Evolutionary conservation across 2,329 filamentous ascomycete genomes (phyloP).

Genomic region (Diaporthe sp.): DNA sequence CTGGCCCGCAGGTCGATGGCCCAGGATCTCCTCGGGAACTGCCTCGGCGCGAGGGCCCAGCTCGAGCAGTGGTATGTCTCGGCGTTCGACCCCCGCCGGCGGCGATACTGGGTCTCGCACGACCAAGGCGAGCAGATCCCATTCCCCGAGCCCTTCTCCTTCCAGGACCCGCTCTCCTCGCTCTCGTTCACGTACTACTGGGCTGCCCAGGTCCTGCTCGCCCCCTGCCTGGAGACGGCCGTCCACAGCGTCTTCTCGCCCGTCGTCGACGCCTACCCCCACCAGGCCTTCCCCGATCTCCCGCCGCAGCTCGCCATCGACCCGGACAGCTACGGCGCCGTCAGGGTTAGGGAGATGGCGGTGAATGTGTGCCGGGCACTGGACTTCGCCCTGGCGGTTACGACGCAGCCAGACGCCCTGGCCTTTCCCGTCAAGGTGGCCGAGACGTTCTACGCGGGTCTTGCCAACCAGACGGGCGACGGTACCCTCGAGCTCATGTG

Average conservation of each 20-base stretch:
- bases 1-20: slow-evolving; percentile 55
- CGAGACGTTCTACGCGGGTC: slow-evolving; percentile 51
- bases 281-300: slow-evolving; percentile 51
- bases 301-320: slow-evolving; percentile 53
- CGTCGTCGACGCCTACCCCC: slow-evolving; percentile 51
- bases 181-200: slow-evolving; percentile 65
- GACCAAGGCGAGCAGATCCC: slow-evolving; percentile 49
- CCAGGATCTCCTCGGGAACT: slow-evolving; percentile 59
- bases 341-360: slow-evolving; percentile 59
- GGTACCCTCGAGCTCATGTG: slow-evolving; percentile 58
- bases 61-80: slow-evolving; percentile 59
- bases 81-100: slow-evolving; percentile 42
- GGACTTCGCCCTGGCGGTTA: slow-evolving; percentile 56
- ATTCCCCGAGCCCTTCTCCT: slow-evolving; percentile 57
- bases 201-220: slow-evolving; percentile 60
- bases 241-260: slow-evolving; percentile 57
- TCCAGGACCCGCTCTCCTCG: slow-evolving; percentile 56
- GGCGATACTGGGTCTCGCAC: slow-evolving; percentile 52
- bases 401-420: slow-evolving; percentile 59
- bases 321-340: slow-evolving; percentile 54
- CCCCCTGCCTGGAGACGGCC: slow-evolving; percentile 58
- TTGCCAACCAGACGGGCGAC: slow-evolving; percentile 50
- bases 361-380: slow-evolving; percentile 62
- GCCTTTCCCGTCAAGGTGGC: slow-evolving; percentile 55
- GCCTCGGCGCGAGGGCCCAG: slow-evolving; percentile 57